Evolutionary conservation across 2,329 filamentous ascomycete genomes (phyloP).

Genomic region (Botryotinia calthae): DNA sequence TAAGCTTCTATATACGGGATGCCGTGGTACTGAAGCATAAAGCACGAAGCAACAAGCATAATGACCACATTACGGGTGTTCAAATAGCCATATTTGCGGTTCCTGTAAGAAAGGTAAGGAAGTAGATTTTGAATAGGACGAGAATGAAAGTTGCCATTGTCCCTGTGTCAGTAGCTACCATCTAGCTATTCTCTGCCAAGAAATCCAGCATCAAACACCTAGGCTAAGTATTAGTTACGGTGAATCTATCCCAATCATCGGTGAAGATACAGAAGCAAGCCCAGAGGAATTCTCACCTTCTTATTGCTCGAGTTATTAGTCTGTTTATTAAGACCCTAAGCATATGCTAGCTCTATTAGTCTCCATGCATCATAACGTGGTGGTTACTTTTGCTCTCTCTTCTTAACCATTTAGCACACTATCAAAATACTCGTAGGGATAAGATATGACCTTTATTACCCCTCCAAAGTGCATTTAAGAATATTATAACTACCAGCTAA

Average conservation of each 20-base stretch:
- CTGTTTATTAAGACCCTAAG: fast-evolving
- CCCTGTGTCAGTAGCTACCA: fast-evolving
- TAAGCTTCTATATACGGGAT: fast-evolving
- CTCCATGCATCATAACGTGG: neutral
- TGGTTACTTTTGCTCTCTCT: neutral
- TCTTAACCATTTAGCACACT: neutral
- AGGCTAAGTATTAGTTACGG: fast-evolving
- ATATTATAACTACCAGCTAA: fast-evolving
- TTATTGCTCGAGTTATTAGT: neutral
- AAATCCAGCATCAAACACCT: neutral
- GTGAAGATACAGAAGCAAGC: neutral
- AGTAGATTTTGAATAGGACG: fast-evolving
- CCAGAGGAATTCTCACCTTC: fast-evolving
- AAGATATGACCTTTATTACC: neutral
- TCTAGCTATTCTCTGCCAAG: fast-evolving
- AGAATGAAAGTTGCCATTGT: neutral
- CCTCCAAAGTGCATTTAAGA: fast-evolving
- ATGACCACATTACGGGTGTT: neutral
- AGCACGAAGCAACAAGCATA: fast-evolving
- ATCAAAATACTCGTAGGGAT: neutral
- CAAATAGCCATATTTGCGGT: fast-evolving
- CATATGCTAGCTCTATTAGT: neutral
- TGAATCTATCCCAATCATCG: neutral
- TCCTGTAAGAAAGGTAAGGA: fast-evolving
- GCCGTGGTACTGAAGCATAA: neutral